A percentile compares a stretch with the other conserved stretches of the same genome.
Evolutionary conservation across 2,329 filamentous ascomycete species (phyloP).

Genomic region (Purpureocillium lavendulum): DNA sequence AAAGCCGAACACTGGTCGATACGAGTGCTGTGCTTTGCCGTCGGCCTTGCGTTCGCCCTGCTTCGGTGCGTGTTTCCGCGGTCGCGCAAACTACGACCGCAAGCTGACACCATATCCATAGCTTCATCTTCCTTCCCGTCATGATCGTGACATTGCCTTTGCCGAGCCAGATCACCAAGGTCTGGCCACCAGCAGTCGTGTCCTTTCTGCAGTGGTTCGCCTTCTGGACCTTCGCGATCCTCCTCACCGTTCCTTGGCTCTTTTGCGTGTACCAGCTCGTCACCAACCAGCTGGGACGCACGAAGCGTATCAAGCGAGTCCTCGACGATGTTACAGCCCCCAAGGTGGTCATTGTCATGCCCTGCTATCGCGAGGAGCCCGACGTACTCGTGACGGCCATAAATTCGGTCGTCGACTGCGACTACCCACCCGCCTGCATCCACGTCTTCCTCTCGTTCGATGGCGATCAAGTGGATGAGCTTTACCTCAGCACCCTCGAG

Average conservation of each 20-base stretch:
- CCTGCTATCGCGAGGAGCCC: conserved; percentile 87
- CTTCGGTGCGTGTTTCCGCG: conserved; percentile 51
- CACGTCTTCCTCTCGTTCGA: conserved; percentile 96
- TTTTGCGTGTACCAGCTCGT: conserved; percentile 90
- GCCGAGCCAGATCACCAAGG: conserved; percentile 59
- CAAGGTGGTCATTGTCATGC: conserved; percentile 95
- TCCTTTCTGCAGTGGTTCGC: conserved; percentile 82
- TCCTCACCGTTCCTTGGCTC: conserved; percentile 83
- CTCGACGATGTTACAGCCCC: conserved; percentile 80
- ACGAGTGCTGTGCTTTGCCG: conserved; percentile 64
- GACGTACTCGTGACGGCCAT: conserved; percentile 77
- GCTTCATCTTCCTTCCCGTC: conserved; percentile 79
- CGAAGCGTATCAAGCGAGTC: conserved; percentile 72
- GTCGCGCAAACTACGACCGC: not conserved
- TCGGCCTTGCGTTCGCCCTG: conserved; percentile 64
- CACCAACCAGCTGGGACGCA: conserved; percentile 75
- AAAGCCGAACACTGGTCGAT: conserved; percentile 89
- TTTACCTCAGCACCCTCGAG: conserved; percentile 80
- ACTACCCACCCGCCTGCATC: conserved; percentile 85
- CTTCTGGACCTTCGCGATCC: conserved; percentile 83
- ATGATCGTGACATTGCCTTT: conserved; percentile 91
- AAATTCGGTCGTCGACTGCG: conserved; percentile 86
- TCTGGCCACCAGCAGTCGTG: conserved; percentile 66
- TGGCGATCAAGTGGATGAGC: conserved; percentile 78
- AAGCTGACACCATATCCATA: conserved; percentile 27